Evolutionary conservation across 257 asterid species (phyloP), one percentile per base, ranked within the genome.

Genomic region (Fraxinus cuspidata): DNA sequence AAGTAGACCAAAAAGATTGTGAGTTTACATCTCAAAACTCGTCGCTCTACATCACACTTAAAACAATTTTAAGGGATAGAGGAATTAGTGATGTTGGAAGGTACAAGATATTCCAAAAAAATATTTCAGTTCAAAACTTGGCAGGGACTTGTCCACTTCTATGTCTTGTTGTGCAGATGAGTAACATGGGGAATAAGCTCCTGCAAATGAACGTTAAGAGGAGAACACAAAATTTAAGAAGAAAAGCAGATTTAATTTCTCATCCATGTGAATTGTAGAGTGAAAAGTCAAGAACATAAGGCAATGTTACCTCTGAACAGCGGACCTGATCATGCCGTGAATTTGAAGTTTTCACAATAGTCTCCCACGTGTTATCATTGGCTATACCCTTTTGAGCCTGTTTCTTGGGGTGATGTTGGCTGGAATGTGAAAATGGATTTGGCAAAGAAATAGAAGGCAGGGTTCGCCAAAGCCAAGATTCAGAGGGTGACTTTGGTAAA

Each of bases 401-500:
- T 70, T 89, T 89, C 88, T 79, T 92, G 3, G 86, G 15, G 51
- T 69, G 88, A 67, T 83, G 66, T 32, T 78, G 87, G 85, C 87
- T 89, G 5, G 92, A 79, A 72, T 87, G 87, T 1, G 89, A 86
- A 81, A 92, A 88, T 0, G 92, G 92, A 72, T 88, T 89, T 42
- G 88, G 88, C 82, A 90, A 31, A 64, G 89, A 65, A 64, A 88
- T 86, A 4, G 97, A 89, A 64, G 98, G 97, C 81, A 90, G 83
- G 0, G 89, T 81, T 32, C 84, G 87, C 98, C 98, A 92, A 15
- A 96, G 97, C 99, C 99, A 96, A 76, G 98, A 90, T 83, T 96
- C 98, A 0, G 98, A 89, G 2, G 99, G 99, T 18, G 98, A 93
- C 81, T 90, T 96, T 63, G 98, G 99, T 69, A 96, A 82, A n/a